These are phyloP conservation scores for Pichia paraexigua DNA, from an alignment of 805 yeast genomes.

Conservation along the genomic window DNA sequence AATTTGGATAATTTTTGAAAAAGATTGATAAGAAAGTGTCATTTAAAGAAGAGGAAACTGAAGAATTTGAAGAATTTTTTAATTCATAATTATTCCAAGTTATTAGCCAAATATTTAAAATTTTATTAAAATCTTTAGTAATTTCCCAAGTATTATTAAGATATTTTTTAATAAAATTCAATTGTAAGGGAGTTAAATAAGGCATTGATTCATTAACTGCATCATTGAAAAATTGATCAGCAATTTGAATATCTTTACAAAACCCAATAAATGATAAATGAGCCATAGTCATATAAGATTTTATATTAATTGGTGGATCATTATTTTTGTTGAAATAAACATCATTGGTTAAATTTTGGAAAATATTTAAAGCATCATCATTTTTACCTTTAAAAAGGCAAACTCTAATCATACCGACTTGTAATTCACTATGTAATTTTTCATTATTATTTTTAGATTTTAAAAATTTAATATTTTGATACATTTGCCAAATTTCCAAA, in stretches of 20 bases:
- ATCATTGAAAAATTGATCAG: slow-evolving; percentile 66
- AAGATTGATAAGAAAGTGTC: slow-evolving; percentile 62
- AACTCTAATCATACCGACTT: slow-evolving; percentile 67
- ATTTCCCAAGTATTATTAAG: slow-evolving; percentile 52
- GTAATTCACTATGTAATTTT: slow-evolving; percentile 38
- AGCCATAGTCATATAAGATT: slow-evolving; percentile 56
- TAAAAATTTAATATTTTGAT: slow-evolving; percentile 31
- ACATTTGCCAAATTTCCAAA: slow-evolving; percentile 52
- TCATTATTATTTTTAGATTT: slow-evolving; percentile 24
- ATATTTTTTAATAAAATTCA: slow-evolving; percentile 61
- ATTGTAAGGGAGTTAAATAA: slow-evolving; percentile 61
- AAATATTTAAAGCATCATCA: slow-evolving; percentile 54
- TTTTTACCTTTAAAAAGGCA: slow-evolving; percentile 59
- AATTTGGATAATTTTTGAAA: slow-evolving; percentile 47
- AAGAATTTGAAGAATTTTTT: slow-evolving; percentile 46
- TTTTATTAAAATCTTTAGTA: slow-evolving; percentile 49
- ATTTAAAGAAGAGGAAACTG: slow-evolving; percentile 65
- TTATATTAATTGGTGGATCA: slow-evolving; percentile 32
- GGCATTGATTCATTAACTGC: slow-evolving; percentile 67
- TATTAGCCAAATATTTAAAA: slow-evolving; percentile 54
- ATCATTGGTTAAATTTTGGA: slow-evolving; percentile 50
- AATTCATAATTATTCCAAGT: slow-evolving; percentile 50
- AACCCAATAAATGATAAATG: slow-evolving; percentile 74
- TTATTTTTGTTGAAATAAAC: slow-evolving; percentile 32
- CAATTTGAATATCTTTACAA: slow-evolving; percentile 62